Evolutionary conservation across 2,329 filamentous ascomycete genomes (phyloP).

Genomic region (Clarireedia homoeocarpa): DNA sequence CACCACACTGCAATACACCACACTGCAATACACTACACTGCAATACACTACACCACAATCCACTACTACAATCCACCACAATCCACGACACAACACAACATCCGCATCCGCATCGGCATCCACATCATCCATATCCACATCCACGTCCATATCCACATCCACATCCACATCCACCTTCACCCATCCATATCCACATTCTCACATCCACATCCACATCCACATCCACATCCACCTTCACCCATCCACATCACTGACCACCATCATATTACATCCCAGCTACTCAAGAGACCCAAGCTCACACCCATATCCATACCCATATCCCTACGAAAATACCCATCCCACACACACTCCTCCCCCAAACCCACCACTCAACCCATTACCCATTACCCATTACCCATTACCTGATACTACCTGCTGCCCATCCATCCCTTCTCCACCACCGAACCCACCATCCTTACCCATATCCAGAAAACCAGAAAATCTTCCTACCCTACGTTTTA

Average conservation of each 20-base stretch:
- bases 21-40: no score
- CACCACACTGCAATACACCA: no score
- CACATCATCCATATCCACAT: background rate
- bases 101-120: background rate
- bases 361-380: background rate
- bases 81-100: no score
- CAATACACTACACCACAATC: no score
- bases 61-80: no score
- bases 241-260: background rate
- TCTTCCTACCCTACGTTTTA: constrained; percentile 6
- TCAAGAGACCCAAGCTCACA: background rate
- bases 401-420: background rate
- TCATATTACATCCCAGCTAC: constrained; percentile 4
- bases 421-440: background rate
- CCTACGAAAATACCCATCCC: background rate
- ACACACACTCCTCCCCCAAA: background rate
- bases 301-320: background rate
- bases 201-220: background rate
- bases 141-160: background rate
- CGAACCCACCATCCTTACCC: background rate
- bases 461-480: background rate
- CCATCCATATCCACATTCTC: constrained; percentile 1
- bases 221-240: background rate
- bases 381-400: no score
- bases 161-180: constrained; percentile 1